Evolutionary conservation across 306 rosid genomes (phyloP).

Genomic region (Gastrolobium villosum): DNA sequence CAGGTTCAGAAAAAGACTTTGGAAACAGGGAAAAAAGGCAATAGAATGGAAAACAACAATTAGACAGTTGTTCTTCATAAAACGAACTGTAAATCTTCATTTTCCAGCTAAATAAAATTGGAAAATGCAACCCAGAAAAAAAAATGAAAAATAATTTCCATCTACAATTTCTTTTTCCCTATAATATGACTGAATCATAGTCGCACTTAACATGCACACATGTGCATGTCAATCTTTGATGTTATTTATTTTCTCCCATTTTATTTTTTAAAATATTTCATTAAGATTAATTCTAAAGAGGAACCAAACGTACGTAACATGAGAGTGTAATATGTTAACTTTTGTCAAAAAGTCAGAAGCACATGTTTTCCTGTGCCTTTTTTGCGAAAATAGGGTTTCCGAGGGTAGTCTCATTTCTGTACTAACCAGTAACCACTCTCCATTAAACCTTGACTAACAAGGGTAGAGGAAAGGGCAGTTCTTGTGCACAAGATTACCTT

Average conservation of each 20-base stretch:
- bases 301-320: background rate
- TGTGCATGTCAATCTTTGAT: background rate
- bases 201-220: conserved; percentile 1
- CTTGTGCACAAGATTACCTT: too few relatives aligned
- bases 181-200: background rate
- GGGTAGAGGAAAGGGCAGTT: too few relatives aligned
- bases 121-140: background rate
- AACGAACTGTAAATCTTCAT: background rate
- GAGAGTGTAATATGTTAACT: background rate
- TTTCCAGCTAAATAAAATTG: background rate
- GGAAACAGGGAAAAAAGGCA: background rate
- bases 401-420: background rate
- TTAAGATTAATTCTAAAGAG: background rate
- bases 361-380: background rate
- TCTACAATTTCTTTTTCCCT: background rate
- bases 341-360: background rate
- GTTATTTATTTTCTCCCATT: conserved; percentile 3
- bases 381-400: background rate
- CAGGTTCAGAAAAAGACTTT: background rate
- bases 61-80: conserved; percentile 1
- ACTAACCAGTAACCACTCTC: too few relatives aligned
- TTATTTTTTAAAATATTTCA: background rate
- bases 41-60: conserved; percentile 2
- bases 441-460: too few relatives aligned
- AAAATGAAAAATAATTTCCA: background rate